Conservation (phyloP, 495 filamentous ascomycete genomes). For the Neurospora pannonica region DNA sequence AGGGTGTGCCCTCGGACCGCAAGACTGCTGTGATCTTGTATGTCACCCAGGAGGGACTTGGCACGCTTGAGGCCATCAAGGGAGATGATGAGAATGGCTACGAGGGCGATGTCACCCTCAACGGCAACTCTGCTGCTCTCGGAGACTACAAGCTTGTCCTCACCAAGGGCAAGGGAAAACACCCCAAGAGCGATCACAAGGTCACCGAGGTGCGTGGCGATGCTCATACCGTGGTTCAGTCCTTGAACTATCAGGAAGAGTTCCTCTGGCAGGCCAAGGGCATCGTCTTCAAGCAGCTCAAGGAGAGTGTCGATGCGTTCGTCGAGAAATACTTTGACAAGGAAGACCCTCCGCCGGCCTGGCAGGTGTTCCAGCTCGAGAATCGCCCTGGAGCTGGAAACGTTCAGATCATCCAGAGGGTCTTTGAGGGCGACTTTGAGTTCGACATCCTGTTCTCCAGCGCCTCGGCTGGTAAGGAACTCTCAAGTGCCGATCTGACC, state of each 20-base stretch:
- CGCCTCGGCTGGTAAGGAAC: conserved; percentile 51
- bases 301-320: conserved; percentile 59
- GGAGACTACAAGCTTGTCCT: conserved; percentile 81
- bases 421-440: conserved; percentile 85
- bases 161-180: conserved; percentile 53
- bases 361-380: conserved; percentile 72
- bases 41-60: conserved; percentile 65
- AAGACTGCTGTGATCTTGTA: conserved; percentile 77
- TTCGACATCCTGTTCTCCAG: conserved; percentile 93
- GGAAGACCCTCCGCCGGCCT: conserved; percentile 67
- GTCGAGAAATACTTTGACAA: conserved; percentile 58
- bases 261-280: conserved; percentile 81
- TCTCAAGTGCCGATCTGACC: conserved; percentile 56
- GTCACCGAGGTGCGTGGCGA: conserved; percentile 52
- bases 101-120: conserved; percentile 58
- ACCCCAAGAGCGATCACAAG: conserved; percentile 52
- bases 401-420: conserved; percentile 81
- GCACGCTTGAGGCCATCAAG: conserved; percentile 45
- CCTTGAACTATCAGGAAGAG: conserved; percentile 55
- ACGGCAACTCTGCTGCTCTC: conserved; percentile 61
- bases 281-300: conserved; percentile 68
- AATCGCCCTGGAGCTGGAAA: conserved; percentile 67
- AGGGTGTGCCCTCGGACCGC: conserved; percentile 50
- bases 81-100: conserved; percentile 48
- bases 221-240: conserved; percentile 72